Evolutionary conservation across 306 rosid genomes (phyloP).

Genomic region (Cucumis hystrix): DNA sequence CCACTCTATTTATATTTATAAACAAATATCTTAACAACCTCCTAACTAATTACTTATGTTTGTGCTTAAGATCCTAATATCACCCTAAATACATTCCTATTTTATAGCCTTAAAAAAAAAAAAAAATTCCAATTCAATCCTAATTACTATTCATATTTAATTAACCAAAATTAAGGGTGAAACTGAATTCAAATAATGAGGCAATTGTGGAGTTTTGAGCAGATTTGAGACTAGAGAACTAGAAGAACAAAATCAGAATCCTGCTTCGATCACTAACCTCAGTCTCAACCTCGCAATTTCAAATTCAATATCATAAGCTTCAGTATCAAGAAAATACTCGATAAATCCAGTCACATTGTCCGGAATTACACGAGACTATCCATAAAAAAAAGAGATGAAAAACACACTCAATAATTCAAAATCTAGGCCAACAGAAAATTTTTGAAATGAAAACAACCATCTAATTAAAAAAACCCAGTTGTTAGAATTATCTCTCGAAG

Average conservation of each 20-base stretch:
- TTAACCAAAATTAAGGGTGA: no score
- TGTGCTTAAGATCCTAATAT: no score
- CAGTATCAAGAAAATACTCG: constrained; percentile 82
- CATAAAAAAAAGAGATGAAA: background rate
- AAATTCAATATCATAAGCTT: constrained; percentile 76
- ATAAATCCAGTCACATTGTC: constrained; percentile 40
- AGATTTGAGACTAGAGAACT: background rate
- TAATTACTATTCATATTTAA: no score
- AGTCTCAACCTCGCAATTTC: constrained; percentile 77
- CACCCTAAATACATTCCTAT: no score
- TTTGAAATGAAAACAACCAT: background rate
- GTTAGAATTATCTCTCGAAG: constrained; percentile 37
- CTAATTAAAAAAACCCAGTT: background rate
- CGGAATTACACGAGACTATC: constrained; percentile 55
- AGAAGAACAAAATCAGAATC: background rate
- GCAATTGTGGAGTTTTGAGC: background rate
- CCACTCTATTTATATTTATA: no score
- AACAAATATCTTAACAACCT: no score
- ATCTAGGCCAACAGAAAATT: background rate
- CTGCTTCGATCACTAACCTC: constrained; percentile 22
- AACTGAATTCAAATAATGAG: background rate
- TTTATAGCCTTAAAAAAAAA: no score
- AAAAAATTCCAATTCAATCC: background rate
- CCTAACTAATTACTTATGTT: no score
- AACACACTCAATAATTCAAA: background rate